phyloP scores from a whole-genome alignment of 2,329 filamentous ascomycete genomes.

The Cladorrhinum sp. region DNA sequence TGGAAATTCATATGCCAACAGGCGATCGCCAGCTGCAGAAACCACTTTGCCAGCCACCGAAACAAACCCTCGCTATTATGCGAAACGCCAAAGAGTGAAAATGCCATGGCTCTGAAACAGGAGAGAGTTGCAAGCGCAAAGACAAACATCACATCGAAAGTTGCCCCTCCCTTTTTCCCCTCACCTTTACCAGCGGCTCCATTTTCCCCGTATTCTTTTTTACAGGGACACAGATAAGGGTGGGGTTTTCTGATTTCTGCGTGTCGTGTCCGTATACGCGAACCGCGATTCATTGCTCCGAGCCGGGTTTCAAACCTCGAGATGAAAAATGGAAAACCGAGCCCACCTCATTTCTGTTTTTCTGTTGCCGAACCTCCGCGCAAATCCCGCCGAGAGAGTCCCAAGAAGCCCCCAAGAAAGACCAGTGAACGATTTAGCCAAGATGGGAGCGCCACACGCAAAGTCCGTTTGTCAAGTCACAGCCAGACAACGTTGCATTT shows the following conservation, averaged over 20 bases:
- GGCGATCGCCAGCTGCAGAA: background rate
- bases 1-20: background rate
- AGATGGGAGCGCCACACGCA: background rate
- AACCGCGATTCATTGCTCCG: background rate
- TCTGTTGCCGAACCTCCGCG: background rate
- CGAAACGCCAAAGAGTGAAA: background rate
- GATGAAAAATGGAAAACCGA: background rate
- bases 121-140: background rate
- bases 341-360: background rate
- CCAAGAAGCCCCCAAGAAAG: no score
- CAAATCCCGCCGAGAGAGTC: background rate
- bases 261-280: no score
- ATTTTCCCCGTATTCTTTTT: background rate
- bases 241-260: slow-evolving; percentile 14
- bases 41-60: background rate
- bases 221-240: slow-evolving; percentile 3
- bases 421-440: background rate
- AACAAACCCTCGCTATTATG: background rate
- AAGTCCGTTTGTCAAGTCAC: background rate
- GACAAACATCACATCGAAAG: background rate
- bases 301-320: background rate
- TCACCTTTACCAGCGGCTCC: no score
- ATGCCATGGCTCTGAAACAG: background rate
- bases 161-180: background rate
- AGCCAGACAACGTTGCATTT: slow-evolving; percentile 2